Base-by-base conservation (phyloP, 2,329 filamentous ascomycete genomes). In the Aciculosporium take region DNA sequence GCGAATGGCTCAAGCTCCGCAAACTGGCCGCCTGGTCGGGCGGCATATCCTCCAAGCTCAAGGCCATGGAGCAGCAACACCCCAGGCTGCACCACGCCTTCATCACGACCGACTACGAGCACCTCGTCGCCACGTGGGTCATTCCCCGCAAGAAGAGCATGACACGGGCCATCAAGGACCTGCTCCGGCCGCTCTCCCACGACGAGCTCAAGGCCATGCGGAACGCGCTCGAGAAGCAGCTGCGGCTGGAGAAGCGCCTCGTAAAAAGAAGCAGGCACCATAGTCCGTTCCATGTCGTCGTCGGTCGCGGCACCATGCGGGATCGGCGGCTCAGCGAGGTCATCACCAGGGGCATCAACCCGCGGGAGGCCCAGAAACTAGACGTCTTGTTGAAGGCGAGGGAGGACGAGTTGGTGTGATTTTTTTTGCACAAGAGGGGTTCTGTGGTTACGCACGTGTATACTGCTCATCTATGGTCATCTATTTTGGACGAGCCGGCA, bases 1-100 rank as follows among this genome's bases (percentile, higher is more conserved):
- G 62, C 41, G 64, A 69, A 41, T 74, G 71, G 57, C 57, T 69
- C 32, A 63, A 71, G 40, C 56, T 73, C 31, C 65, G 69, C 42
- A 60, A 62, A 48, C 56, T 66, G 51, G 60, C 63, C 15, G 61
- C 64, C 1, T 76, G 69, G 70, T 72, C 69, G 2, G 50, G 48
- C 3, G 60, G 65, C 3, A 61, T 68, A 7, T 63, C 64, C n/a
- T 55, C 52, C 12, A 56, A 63, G 46, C 51, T 67, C 13, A 46
- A 49, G 3, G 52, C 57, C 28, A 59, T 74, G 25, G 56, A 64
- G 30, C 50, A 49, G 8, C 53, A 56, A 5, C 70, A 62, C 40
- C 62, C 67, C 8, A 56, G 52, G 39, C 52, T 68, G 1, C 53
- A 67, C 44, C 49, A 57, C n/a, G 66, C 66, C 28, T 61, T 68